Evolutionary conservation across 2,329 filamentous ascomycete species (phyloP), one percentile per base, ranked within the genome.

Genomic region (Fonsecaea erecta): DNA sequence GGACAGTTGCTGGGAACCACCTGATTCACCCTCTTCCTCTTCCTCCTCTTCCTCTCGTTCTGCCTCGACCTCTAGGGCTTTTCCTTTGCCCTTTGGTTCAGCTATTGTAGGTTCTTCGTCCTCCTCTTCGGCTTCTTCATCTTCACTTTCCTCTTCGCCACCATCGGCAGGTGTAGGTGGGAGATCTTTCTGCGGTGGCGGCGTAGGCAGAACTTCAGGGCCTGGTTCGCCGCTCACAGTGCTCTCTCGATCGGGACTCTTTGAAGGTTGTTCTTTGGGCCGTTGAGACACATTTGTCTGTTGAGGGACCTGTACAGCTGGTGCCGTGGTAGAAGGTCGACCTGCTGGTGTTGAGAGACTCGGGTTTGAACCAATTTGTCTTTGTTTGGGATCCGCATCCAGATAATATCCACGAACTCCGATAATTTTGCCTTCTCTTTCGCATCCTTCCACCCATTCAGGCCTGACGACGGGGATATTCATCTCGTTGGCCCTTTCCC

Each of bases 361-460:
- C 32, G 71, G 71, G 58, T 72, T 72, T 3, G 66, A 77, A 6
- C 80, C 78, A 30, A 80, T 72, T 63, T 85, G 83, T 62, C 87
- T 79, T 71, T 87, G 77, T 73, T 86, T 86, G 18, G 87, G 86
- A 75, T 91, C 89, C 2, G 94, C 95, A 75, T 97, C 93, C 34
- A 99, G 85, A 77, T 99, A 99, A 79, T 97, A 99, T 72, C 93
- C 93, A 72, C 95, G 89, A 32, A 98, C 95, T 56, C 94, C 93
- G 2, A 98, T 89, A 68, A 99, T 96, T 65, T 93, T 88, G 52
- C 94, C 94, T 77, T 92, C 93, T 71, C 90, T 86, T 79, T 98
- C 94, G 76, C 95, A 99, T n/a, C 93, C 94, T 72, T 96, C 91
- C 32, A 99, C 86, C 95, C 95, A 99, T 77, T 99, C 95, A 21